Base-by-base conservation (phyloP, 768 basidiomycete genomes). In the Boletus subparvulus region DNA sequence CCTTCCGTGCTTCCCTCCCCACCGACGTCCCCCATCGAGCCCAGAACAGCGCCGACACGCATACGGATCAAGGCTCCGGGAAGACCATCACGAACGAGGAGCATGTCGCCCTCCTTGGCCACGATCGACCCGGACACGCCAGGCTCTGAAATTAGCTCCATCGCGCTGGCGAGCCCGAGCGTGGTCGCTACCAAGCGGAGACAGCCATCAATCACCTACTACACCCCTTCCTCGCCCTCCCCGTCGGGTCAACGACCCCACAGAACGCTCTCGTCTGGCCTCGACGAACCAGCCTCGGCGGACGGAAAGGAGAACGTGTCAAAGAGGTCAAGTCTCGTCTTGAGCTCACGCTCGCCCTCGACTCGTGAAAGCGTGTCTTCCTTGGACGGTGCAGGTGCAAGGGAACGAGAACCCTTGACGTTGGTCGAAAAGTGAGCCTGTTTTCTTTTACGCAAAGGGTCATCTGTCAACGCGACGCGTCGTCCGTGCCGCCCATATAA, bases 361-460 rank as follows among this genome's bases (percentile, higher is more conserved):
- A 47, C 60, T 8, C 59, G 56, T 9, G 62, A 70, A 37, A 62
- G 69, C 54, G 11, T 60, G n/a, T 52, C 51, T 39, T 65, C 58
- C 6, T 6, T 8, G 32, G 66, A 66, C 28, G 59, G 32, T 2
- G 9, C 48, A 0, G 47, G 32, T 10, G 7, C 24, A 9, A 65
- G 47, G 45, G 66, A 70, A 33, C 65, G 66, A 21, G 74, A 74
- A n/a, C 85, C 84, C 16, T 64, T 82, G 52, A 92, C 90, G 0
- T 69, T 91, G 52, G 80, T 82, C 47, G 90, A 92, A 73, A 87
- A 84, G 88, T 91, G 66, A 56, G 84, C 78, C 5, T 33, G 9
- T 21, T 48, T 43, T 17, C 19, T 55, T 49, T 41, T 16, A 12
- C 21, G n/a, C 6, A 21, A 13, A 3, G 24, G 1, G 11, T 28